Evolutionary conservation across 371 early-diverging fungal species (phyloP), one percentile per base, ranked within the genome.

Genomic region (Mucor ambiguus): DNA sequence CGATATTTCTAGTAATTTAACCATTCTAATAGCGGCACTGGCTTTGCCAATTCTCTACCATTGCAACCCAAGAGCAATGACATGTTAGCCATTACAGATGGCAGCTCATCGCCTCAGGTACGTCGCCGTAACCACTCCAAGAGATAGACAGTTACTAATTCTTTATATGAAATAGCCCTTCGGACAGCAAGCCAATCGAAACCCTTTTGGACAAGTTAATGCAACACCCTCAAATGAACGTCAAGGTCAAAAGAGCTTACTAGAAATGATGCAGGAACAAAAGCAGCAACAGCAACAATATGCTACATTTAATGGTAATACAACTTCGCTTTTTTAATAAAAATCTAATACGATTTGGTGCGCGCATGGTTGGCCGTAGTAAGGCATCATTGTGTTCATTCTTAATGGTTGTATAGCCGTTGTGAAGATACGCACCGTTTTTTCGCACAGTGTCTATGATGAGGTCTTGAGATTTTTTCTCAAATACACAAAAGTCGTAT

Each of bases 231-330:
- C 61, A 7, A 49, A 49, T 14, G 49, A 49, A 9, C 55, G 55
- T n/a, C 55, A 55, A 30, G 61, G 66, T 16, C 68, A 73, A 57
- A 74, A 78, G 37, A 70, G 69, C 30, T 62, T 78, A 48, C 58
- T 75, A 12, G 78, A 78, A 54, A 61, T 78, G 60, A 75, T 78
- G 75, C 73, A 72, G 57, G 73, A 78, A 33, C 78, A 78, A 69
- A 72, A 69, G 33, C 63, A 67, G 37, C 77, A 76, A 60, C 71
- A 66, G 18, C 68, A 69, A 28, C 74, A 66, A 28, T 58, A 55
- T 38, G 33, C 22, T 10, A 28, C 60, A 14, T 60, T 33, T 30
- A 66, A 59, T 49, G 26, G 26, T 12, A 22, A 22, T 26, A 49
- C 22, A 60, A 30, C 54, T 11, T 58, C 57, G 12, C 32, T 52